phyloP scores from a whole-genome alignment of 1,284 basidiomycete species.

The Pseudozyma flocculosa region DNA sequence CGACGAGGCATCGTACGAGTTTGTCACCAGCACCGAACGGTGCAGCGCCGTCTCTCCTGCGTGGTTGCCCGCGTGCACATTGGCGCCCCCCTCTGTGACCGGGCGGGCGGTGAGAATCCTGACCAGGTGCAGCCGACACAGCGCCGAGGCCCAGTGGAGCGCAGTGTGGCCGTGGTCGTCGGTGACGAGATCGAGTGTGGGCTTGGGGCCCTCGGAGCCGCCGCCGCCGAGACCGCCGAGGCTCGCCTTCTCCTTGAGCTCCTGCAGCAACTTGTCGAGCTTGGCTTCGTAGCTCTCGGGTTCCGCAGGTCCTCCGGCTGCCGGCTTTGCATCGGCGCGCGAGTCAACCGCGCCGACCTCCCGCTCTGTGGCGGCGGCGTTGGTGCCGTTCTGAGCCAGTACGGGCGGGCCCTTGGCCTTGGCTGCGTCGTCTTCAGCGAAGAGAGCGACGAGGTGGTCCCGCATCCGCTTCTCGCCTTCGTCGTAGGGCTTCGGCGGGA shows the following conservation, averaged over 20 bases:
- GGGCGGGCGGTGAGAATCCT: constrained; percentile 62
- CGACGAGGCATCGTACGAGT: constrained; percentile 73
- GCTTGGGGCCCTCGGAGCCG: constrained; percentile 68
- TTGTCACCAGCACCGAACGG: constrained; percentile 84
- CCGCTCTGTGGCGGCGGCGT: not conserved
- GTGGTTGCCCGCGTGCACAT: constrained; percentile 66
- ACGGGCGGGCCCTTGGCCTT: not conserved
- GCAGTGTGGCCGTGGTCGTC: constrained; percentile 95
- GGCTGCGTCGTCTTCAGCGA: constrained; percentile 40
- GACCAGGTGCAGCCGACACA: constrained; percentile 65
- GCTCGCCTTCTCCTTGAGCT: constrained; percentile 33
- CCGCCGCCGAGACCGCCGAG: constrained; percentile 64
- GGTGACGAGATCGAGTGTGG: constrained; percentile 65
- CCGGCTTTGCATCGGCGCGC: not conserved
- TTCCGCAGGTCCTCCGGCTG: constrained; percentile 2
- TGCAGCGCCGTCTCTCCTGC: constrained; percentile 93
- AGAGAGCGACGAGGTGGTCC: constrained; percentile 48
- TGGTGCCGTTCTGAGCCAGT: not conserved
- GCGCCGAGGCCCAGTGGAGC: constrained; percentile 86
- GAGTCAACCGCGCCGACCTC: not conserved
- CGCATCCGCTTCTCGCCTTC: constrained; percentile 52
- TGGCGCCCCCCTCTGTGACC: constrained; percentile 60
- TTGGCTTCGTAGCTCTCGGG: constrained; percentile 16
- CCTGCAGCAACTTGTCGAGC: constrained; percentile 29
- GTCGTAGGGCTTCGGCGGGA: constrained; percentile 46